These are phyloP conservation scores for Arthrobotrys entomopaga DNA, from an alignment of 2,329 filamentous ascomycete species.

Conservation along the genomic window DNA sequence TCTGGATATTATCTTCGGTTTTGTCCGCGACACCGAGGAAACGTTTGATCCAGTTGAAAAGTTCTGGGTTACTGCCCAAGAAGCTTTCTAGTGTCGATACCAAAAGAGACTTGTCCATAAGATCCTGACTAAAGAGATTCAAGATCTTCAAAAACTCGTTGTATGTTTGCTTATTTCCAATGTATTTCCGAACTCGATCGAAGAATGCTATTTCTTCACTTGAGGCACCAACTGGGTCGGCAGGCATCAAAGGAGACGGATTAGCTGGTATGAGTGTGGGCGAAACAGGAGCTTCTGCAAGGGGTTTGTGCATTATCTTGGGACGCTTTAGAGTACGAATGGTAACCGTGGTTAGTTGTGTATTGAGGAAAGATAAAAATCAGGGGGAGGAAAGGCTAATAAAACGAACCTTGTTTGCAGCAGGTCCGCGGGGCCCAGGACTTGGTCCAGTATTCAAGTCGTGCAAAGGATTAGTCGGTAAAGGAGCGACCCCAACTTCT, in stretches of 20 bases:
- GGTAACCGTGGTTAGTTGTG: too few relatives aligned
- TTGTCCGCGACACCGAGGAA: slow-evolving; percentile 78
- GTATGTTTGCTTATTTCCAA: slow-evolving; percentile 90
- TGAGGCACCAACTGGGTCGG: slow-evolving; percentile 76
- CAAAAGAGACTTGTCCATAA: slow-evolving; percentile 86
- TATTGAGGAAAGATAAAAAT: background rate
- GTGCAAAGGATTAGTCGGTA: slow-evolving; percentile 33
- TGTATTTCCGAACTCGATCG: slow-evolving; percentile 94
- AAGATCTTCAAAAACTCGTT: slow-evolving; percentile 97
- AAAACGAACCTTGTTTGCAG: slow-evolving; percentile 44
- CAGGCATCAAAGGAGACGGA: slow-evolving; percentile 85
- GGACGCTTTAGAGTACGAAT: slow-evolving; percentile 69
- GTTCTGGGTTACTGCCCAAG: slow-evolving; percentile 85
- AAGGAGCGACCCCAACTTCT: slow-evolving; percentile 38
- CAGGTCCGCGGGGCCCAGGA: slow-evolving; percentile 35
- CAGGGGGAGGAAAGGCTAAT: background rate
- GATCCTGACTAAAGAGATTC: slow-evolving; percentile 91
- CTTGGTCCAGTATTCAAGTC: slow-evolving; percentile 37
- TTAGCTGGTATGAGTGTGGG: slow-evolving; percentile 88
- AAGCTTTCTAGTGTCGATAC: slow-evolving; percentile 85
- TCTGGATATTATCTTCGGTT: slow-evolving; percentile 78
- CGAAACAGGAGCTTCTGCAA: slow-evolving; percentile 70
- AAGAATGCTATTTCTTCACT: slow-evolving; percentile 93
- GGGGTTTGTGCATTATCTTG: slow-evolving; percentile 77
- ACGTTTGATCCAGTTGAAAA: slow-evolving; percentile 87